Evolutionary conservation across 139 green algal species (phyloP).

Genomic region (Micractinium conductrix): DNA sequence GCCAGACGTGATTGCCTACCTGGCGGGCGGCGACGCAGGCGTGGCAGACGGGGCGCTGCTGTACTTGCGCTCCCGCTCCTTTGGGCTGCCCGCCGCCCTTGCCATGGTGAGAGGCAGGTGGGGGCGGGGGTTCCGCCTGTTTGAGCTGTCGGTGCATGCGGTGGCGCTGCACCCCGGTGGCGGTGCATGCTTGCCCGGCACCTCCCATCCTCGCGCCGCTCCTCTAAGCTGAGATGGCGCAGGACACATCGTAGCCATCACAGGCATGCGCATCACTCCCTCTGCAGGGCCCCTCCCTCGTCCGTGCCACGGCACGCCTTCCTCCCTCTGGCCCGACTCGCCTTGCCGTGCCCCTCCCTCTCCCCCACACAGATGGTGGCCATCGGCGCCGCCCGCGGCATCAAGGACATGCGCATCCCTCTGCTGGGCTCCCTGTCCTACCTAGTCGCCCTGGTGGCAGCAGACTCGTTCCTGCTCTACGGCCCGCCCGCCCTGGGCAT

Average conservation of each 20-base stretch:
- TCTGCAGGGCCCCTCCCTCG: not conserved
- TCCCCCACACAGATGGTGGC: not conserved
- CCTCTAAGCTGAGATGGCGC: too few species aligned
- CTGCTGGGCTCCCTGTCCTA: conserved; percentile 42
- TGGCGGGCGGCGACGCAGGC: conserved; percentile 10
- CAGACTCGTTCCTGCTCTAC: conserved; percentile 50
- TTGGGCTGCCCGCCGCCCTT: conserved; percentile 38
- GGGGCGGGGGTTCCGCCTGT: not conserved
- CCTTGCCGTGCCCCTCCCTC: not conserved
- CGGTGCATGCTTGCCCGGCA: too few species aligned
- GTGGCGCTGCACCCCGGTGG: too few species aligned
- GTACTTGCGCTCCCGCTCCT: conserved; percentile 43
- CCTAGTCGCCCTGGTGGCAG: conserved; percentile 44
- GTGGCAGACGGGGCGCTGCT: conserved; percentile 25
- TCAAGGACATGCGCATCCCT: conserved; percentile 45
- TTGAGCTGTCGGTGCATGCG: too few species aligned
- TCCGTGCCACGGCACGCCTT: too few species aligned
- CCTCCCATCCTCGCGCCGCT: too few species aligned
- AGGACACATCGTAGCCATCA: too few species aligned
- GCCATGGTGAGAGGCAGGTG: conserved; percentile 51
- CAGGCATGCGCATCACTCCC: not conserved
- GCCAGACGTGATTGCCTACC: conserved; percentile 22
- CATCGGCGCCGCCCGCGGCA: conserved; percentile 6
- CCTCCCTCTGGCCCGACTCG: too few species aligned
- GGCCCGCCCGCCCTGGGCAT: conserved; percentile 63